phyloP scores from a whole-genome alignment of 2,329 filamentous ascomycete species.

The Xylariaceae sp. region DNA sequence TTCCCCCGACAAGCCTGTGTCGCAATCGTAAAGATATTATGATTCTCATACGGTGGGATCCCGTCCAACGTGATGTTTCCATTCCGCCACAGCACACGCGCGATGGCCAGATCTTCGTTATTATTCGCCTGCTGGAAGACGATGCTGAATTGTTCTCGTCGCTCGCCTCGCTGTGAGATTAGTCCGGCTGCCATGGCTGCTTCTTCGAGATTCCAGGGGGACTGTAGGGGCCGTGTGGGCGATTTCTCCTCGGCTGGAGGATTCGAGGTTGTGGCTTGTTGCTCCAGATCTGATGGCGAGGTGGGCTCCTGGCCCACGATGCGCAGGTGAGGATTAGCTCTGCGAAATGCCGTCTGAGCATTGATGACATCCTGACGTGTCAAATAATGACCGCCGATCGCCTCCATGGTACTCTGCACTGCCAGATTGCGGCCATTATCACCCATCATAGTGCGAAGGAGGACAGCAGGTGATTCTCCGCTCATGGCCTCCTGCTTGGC shows the following conservation, averaged over 20 bases:
- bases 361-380: not conserved
- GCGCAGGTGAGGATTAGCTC: not conserved
- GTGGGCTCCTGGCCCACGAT: not conserved
- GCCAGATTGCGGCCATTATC: not conserved
- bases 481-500: not conserved
- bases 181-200: not conserved
- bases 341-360: not conserved
- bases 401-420: not conserved
- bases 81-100: not conserved
- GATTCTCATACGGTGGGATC: not conserved
- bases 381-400: not conserved
- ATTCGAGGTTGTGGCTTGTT: too few relatives aligned
- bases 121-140: not conserved
- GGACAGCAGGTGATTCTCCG: not conserved
- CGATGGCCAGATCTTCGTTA: not conserved
- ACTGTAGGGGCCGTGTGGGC: not conserved
- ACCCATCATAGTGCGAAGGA: not conserved
- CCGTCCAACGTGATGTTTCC: not conserved
- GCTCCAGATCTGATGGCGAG: not conserved
- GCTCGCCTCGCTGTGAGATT: not conserved
- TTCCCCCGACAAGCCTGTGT: not conserved
- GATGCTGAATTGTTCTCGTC: not conserved
- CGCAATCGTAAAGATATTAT: not conserved
- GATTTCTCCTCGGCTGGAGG: not conserved
- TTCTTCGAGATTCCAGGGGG: not conserved